Evolutionary conservation across 2,329 filamentous ascomycete species (phyloP).

Genomic region (Penicillium aurantiogriseum): DNA sequence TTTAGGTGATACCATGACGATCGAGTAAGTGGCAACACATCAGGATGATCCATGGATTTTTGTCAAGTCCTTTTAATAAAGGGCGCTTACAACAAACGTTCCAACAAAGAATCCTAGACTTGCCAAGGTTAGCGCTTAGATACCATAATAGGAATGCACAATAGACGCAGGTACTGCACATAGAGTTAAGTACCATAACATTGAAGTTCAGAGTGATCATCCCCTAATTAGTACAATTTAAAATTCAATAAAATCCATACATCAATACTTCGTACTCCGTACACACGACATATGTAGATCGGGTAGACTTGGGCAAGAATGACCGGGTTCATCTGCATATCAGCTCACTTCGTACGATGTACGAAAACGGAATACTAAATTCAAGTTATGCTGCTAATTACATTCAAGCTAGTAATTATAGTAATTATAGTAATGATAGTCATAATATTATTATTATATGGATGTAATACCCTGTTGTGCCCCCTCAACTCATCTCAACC

Average conservation of each 20-base stretch:
- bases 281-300: no score
- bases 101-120: background rate
- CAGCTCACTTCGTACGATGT: background rate
- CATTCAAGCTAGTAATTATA: background rate
- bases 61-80: background rate
- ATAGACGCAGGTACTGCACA: background rate
- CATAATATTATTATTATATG: background rate
- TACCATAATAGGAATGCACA: background rate
- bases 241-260: background rate
- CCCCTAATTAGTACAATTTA: no score
- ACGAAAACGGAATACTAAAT: background rate
- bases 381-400: background rate
- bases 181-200: background rate
- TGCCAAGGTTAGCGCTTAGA: background rate
- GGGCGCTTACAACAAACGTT: background rate
- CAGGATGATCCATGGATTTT: background rate
- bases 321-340: background rate
- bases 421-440: background rate
- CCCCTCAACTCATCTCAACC: constrained; percentile 5
- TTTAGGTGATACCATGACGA: constrained; percentile 11
- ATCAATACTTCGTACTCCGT: no score
- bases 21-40: background rate
- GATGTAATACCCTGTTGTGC: background rate
- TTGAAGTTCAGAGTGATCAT: background rate
- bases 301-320: constrained; percentile 2